Evolutionary conservation across 208 protist genomes (phyloP).

Genomic region (Acanthamoeba culbertsoni): DNA sequence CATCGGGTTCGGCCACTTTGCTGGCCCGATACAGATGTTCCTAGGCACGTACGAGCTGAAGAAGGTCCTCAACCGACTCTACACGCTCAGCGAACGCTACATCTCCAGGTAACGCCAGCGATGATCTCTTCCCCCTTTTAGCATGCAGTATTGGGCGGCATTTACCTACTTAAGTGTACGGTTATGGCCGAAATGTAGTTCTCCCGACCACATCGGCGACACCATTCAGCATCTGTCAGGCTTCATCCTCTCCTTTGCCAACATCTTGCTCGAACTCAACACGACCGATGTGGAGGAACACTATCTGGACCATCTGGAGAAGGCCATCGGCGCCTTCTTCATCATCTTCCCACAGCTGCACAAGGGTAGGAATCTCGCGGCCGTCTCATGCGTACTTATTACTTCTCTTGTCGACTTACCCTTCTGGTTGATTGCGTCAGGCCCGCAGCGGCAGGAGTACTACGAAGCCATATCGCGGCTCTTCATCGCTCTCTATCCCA

Average conservation of each 20-base stretch:
- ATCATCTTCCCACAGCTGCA: slow-evolving; percentile 59
- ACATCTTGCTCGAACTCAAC: slow-evolving; percentile 39
- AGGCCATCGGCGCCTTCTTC: slow-evolving; percentile 61
- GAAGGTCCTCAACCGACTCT: slow-evolving; percentile 34
- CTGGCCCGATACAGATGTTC: slow-evolving; percentile 54
- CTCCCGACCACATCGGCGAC: slow-evolving; percentile 48
- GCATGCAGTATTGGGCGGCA: too few species aligned
- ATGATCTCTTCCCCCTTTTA: neutral
- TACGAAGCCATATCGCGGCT: slow-evolving; percentile 41
- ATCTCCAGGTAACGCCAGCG: slow-evolving; percentile 11
- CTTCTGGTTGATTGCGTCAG: neutral
- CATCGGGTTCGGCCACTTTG: slow-evolving; percentile 54
- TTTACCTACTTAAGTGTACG: neutral
- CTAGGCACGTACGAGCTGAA: slow-evolving; percentile 63
- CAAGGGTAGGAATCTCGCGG: too few species aligned
- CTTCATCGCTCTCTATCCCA: slow-evolving; percentile 43
- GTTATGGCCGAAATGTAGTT: neutral
- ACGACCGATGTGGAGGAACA: slow-evolving; percentile 19
- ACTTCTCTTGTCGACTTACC: neutral
- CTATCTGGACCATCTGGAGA: slow-evolving; percentile 56
- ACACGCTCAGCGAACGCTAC: slow-evolving; percentile 37
- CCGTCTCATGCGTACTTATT: too few species aligned
- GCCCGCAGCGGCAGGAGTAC: slow-evolving; percentile 50
- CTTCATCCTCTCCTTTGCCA: slow-evolving; percentile 59
- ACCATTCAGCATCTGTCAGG: slow-evolving; percentile 63